Base-by-base conservation (phyloP, 441 rosid genomes). In the Gossypium schwendimanii region DNA sequence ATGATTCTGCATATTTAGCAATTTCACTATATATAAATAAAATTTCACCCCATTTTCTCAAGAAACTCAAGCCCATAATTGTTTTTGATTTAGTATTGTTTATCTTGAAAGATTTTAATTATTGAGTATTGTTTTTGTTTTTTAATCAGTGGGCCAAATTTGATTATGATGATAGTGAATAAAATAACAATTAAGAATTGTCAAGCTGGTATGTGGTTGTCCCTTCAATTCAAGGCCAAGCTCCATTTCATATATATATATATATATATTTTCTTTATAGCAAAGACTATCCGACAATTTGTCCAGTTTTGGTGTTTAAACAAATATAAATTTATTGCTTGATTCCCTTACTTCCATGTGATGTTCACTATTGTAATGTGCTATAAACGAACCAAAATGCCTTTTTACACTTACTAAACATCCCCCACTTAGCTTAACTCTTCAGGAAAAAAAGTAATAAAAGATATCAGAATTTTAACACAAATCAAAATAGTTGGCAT, bases 271-370 rank as follows among this genome's bases (percentile, higher is more conserved):
- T 55, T 70, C 44, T 73, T 73, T 72, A 49, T 71, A 76, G 80
- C 78, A 75, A 81, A 77, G 75, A 53, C 79, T 61, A 24, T 58
- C 82, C 61, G 83, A 80, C 84, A 88, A 60, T 66, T 61, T 73
- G 79, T 75, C 82, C 82, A 67, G 82, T 60, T 76, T 70, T 77
- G 79, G 83, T 82, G 81, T 21, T 70, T 75, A 58, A 53, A 49
- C 24, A 45, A 47, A 47, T 47, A 9, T 4, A 17, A 15, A 23
- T 54, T 57, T 57, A 44, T 73, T 15, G 26, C 79, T 67, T 73
- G 71, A 67, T 78, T 61, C 82, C 69, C 69, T 65, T 52, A 31
- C 67, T 72, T 59, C 52, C 91, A 82, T 80, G 83, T 78, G 85
- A 82, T 50, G 66, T 80, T 77, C 78, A 71, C 84, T 75, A 21